Conservation (phyloP, 306 rosid species). For the Gleditsia sinensis region DNA sequence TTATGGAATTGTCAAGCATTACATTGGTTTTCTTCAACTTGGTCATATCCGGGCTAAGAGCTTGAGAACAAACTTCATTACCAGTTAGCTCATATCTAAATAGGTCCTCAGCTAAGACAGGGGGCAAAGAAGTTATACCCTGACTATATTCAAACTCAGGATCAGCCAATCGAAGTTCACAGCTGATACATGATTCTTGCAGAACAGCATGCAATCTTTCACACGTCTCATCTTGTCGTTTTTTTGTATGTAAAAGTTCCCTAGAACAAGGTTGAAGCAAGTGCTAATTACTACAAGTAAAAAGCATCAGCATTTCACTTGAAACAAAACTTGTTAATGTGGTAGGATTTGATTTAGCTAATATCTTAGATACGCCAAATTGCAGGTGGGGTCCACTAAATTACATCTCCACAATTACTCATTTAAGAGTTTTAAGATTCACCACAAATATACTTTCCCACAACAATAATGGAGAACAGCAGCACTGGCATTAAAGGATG, state of each 20-base stretch:
- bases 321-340: not conserved
- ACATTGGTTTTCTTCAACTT: conserved; percentile 60
- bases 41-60: conserved; percentile 64
- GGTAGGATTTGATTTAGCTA: not conserved
- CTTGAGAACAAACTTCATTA: conserved; percentile 54
- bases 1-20: conserved; percentile 63
- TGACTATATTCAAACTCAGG: conserved; percentile 62
- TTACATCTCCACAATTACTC: not conserved
- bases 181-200: conserved; percentile 61
- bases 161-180: conserved; percentile 70
- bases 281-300: not conserved
- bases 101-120: conserved; percentile 57
- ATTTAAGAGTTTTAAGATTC: not conserved
- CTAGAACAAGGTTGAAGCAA: conserved; percentile 42
- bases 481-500: not conserved
- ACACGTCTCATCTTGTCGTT: conserved; percentile 60
- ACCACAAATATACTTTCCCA: not conserved
- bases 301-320: conserved; percentile 16
- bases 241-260: conserved; percentile 67
- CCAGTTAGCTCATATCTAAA: conserved; percentile 56
- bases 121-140: conserved; percentile 56
- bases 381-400: not conserved
- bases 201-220: conserved; percentile 53
- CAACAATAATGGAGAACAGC: not conserved
- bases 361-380: conserved; percentile 9